Evolutionary conservation across 192 early-diverging fungal genomes (phyloP), one percentile per base, ranked within the genome.

Genomic region (Dissophora ornata): DNA sequence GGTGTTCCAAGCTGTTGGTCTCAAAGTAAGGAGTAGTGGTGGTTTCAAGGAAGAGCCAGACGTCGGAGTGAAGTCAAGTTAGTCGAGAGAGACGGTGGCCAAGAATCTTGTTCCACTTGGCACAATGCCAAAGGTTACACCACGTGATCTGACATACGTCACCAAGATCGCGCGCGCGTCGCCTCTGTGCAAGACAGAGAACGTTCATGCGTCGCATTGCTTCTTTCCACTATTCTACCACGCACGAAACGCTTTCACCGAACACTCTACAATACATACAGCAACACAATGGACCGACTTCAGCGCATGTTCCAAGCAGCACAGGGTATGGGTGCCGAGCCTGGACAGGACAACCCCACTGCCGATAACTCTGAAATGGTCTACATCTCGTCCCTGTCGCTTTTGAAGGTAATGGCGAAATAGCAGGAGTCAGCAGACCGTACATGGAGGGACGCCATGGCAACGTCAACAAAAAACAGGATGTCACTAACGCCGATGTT

Each of bases 301-400:
- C 88, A 87, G 60, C 74, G 84, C 48, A 66, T 89, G 62, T 85
- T 89, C 71, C 85, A 84, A 50, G 71, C 80, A 34, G 75, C 82
- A 54, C 79, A 82, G 47, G 81, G 84, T 32, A 63, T 82, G 32
- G 83, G 84, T 28, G 77, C 86, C 41, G 87, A 89, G 49, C 85
- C 88, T 29, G 90, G 84, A 22, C 85, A 94, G 79, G 95, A 97
- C 75, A 92, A 92, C 44, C 94, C 95, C 21, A 93, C 93, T n/a
- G 94, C 94, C 1, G 98, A 99, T 82, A 98, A 97, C 56, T 92
- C 98, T 25, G 98, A 99, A 84, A 96, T 96, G 84, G 94, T 99
- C 19, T 95, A 99, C 85, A 99, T 99, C 64, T 99, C 98, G 30
- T 98, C 97, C 9, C 90, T 99, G 25, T 96, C 98, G 0, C 85